These are phyloP conservation scores for Phaeophleospora eucalypticola DNA, from an alignment of 2,329 filamentous ascomycete genomes.

Conservation along the genomic window DNA sequence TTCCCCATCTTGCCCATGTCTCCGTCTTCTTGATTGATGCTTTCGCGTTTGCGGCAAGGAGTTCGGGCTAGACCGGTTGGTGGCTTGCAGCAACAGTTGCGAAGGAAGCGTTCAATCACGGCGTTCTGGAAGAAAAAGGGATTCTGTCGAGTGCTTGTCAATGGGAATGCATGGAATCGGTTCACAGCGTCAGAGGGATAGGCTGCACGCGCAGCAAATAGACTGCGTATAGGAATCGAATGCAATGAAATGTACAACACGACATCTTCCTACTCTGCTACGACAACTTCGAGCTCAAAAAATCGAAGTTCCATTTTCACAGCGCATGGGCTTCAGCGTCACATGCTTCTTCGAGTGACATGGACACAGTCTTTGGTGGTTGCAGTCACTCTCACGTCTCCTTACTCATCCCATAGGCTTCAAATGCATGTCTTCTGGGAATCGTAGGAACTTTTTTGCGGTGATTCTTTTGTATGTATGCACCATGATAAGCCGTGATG, in stretches of 20 bases:
- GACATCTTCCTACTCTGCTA: background rate
- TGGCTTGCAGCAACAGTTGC: conserved; percentile 1
- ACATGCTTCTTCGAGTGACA: too few species aligned
- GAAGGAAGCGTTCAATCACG: background rate
- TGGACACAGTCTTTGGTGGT: too few species aligned
- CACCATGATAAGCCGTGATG: too few species aligned
- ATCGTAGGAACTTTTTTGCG: too few species aligned
- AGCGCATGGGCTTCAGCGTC: too few species aligned
- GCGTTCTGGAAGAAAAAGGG: conserved; percentile 1
- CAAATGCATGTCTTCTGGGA: too few species aligned
- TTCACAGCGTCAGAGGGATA: background rate
- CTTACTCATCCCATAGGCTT: too few species aligned
- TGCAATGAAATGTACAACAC: background rate
- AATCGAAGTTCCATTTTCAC: too few species aligned
- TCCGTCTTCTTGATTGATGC: conserved; percentile 11
- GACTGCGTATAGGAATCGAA: conserved; percentile 9
- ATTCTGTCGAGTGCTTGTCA: background rate
- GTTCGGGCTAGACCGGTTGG: conserved; percentile 15
- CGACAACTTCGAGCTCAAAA: background rate
- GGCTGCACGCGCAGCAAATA: conserved; percentile 4
- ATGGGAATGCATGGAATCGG: background rate
- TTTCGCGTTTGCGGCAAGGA: conserved; percentile 18
- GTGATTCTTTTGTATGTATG: too few species aligned
- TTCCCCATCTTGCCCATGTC: background rate
- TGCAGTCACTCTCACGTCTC: too few species aligned